phyloP scores from a whole-genome alignment of 352 stramenopile genomes.

The Globisporangium apiculatum region DNA sequence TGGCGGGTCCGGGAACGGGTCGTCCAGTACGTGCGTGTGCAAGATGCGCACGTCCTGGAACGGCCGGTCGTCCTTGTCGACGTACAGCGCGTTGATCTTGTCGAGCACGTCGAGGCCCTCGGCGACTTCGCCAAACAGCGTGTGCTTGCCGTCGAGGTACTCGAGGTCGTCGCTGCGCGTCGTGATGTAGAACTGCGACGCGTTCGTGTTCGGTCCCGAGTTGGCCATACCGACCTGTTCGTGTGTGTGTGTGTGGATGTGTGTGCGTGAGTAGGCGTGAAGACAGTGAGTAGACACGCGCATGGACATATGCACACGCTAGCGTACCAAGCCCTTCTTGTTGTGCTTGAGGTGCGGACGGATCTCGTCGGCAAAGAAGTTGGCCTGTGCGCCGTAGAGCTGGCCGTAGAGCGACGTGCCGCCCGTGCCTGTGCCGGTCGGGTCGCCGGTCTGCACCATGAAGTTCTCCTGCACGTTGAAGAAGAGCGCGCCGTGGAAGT shows the following conservation, averaged over 20 bases:
- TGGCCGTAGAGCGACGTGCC: conserved; percentile 94
- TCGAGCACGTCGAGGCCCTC: conserved; percentile 94
- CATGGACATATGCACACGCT: not conserved
- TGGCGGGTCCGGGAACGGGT: conserved; percentile 74
- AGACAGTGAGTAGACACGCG: not conserved
- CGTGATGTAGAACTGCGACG: conserved; percentile 97
- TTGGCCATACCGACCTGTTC: conserved; percentile 80
- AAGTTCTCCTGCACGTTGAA: conserved; percentile 96
- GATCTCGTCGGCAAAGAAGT: conserved; percentile 80
- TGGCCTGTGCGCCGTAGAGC: conserved; percentile 79
- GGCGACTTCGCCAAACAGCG: conserved; percentile 89
- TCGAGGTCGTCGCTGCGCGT: conserved; percentile 84
- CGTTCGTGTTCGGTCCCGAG: conserved; percentile 63
- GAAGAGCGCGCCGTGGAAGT: conserved; percentile 93
- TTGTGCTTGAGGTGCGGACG: conserved; percentile 39
- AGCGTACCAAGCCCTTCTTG: conserved; percentile 33
- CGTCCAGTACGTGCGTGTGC: conserved; percentile 86
- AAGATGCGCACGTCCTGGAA: conserved; percentile 97
- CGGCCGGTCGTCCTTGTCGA: conserved; percentile 92
- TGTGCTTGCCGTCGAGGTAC: conserved; percentile 90
- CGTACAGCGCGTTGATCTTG: conserved; percentile 93
- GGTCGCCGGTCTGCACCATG: conserved; percentile 88
- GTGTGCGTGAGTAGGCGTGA: not conserved
- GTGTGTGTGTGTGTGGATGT: not conserved
- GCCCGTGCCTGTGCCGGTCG: conserved; percentile 91